Conservation (phyloP, 257 asterid species). For the Verbascum thapsus region DNA sequence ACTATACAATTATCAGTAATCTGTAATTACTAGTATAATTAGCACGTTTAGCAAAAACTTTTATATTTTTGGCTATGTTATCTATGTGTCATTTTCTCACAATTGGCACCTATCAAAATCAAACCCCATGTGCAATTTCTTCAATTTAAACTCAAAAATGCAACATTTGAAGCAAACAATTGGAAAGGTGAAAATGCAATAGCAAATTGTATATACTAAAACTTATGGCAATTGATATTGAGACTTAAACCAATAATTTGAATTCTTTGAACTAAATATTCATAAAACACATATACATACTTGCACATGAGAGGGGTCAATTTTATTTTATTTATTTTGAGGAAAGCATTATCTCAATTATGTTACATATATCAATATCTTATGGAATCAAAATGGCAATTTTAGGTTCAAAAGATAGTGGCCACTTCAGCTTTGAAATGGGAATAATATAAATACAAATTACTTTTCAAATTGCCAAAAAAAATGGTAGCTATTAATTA, state of each 20-base stretch:
- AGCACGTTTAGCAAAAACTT: background rate
- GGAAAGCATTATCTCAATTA: background rate
- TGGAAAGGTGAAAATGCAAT: background rate
- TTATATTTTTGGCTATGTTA: too few relatives aligned
- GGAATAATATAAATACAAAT: background rate
- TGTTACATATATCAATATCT: background rate
- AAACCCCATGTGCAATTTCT: slow-evolving; percentile 15
- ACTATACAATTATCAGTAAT: too few relatives aligned
- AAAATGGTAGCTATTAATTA: too few relatives aligned
- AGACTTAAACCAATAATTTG: slow-evolving; percentile 19
- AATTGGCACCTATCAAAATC: background rate
- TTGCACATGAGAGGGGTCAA: slow-evolving; percentile 15
- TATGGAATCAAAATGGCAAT: slow-evolving; percentile 14
- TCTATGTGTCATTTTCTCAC: background rate
- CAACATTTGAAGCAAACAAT: background rate
- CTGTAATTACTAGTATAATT: too few relatives aligned
- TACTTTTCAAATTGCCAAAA: background rate
- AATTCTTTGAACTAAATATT: background rate
- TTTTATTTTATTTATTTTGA: background rate
- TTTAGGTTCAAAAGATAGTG: background rate
- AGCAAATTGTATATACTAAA: background rate
- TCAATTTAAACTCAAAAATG: background rate
- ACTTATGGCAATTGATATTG: slow-evolving; percentile 32
- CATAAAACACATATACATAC: background rate
- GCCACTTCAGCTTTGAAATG: background rate